Base-by-base conservation (phyloP, 495 filamentous ascomycete species). In the Xylaria grammica region DNA sequence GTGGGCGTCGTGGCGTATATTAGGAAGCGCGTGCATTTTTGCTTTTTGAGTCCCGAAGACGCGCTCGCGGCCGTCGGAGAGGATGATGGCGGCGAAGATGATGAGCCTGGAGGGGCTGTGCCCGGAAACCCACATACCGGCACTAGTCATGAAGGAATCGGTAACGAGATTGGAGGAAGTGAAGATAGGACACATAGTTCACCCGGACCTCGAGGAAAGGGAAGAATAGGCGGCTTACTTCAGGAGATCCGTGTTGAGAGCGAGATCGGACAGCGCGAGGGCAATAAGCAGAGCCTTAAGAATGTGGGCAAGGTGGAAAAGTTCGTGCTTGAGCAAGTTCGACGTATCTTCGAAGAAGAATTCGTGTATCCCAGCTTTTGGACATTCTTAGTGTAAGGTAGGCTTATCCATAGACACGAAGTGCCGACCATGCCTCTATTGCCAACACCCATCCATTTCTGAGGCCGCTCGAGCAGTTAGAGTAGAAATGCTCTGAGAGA, bases 241-340 rank as follows among this genome's bases (percentile, higher is more conserved):
- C 90, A 93, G 77, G 92, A 98, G 76, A 96, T 98, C 65, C 86
- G 89, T 60, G 95, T 99, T 1, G 95, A 99, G 71, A 98, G 93
- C 72, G 96, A 97, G 79, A 99, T 99, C 72, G 95, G 95, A 2
- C 86, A 94, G 72, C 87, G 91, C 68, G 93, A 93, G 70, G 89
- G 91, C 62, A 92, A 92, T 32, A 96, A 94, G 77, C 93, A 96
- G 77, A 93, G 93, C 34, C 78, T 99, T 29, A 98, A 97, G 81
- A 99, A 99, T 77, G 93, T 99, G 40, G 94, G 96, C 19, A 99
- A 99, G 79, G 95, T 99, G 40, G 95, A 99, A 79, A 89, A 92
- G 65, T 99, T 99, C 73, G 92, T 99, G 50, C 84, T 99, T 24
- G 94, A 97, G 73, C 96, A 98, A 74, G 95, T 99, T 36, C 88